Evolutionary conservation across 2,329 filamentous ascomycete species (phyloP).

Genomic region (Colletotrichum karsti): DNA sequence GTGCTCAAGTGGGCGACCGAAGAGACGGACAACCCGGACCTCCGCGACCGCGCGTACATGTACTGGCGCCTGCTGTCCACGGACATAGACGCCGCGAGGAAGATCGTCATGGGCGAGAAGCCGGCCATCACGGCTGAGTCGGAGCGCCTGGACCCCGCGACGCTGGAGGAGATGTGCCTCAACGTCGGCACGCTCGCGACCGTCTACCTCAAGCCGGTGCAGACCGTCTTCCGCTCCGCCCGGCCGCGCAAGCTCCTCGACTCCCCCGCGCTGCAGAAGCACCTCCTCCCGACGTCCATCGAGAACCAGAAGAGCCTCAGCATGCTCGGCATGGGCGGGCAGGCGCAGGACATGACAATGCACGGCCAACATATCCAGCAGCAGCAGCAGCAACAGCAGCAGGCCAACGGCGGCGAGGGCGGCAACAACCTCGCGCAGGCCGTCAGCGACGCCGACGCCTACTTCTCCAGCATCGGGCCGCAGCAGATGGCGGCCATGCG

Average conservation of each 20-base stretch:
- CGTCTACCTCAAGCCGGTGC: conserved; percentile 96
- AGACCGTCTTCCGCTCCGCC: conserved; percentile 93
- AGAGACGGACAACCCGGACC: conserved; percentile 98
- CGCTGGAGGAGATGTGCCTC: conserved; percentile 95
- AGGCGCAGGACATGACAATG: conserved; percentile 59
- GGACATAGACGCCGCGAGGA: conserved; percentile 85
- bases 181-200: conserved; percentile 96
- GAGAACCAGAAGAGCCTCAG: conserved; percentile 69
- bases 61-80: conserved; percentile 97
- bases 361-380: conserved; percentile 41
- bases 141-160: conserved; percentile 89
- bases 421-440: conserved; percentile 70
- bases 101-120: conserved; percentile 97
- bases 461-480: conserved; percentile 82
- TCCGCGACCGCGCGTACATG: conserved; percentile 97
- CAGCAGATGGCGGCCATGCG: conserved; percentile 79
- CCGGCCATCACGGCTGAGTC: conserved; percentile 95
- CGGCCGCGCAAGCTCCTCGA: conserved; percentile 82
- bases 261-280: conserved; percentile 85
- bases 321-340: conserved; percentile 63
- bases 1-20: conserved; percentile 99
- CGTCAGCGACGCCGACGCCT: conserved; percentile 86
- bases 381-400: conserved; percentile 7
- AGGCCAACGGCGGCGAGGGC: neutral
- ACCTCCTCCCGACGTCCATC: conserved; percentile 65